These are phyloP conservation scores for Gaeumannomyces sp. DNA, from an alignment of 2,329 filamentous ascomycete species.

Conservation along the genomic window DNA sequence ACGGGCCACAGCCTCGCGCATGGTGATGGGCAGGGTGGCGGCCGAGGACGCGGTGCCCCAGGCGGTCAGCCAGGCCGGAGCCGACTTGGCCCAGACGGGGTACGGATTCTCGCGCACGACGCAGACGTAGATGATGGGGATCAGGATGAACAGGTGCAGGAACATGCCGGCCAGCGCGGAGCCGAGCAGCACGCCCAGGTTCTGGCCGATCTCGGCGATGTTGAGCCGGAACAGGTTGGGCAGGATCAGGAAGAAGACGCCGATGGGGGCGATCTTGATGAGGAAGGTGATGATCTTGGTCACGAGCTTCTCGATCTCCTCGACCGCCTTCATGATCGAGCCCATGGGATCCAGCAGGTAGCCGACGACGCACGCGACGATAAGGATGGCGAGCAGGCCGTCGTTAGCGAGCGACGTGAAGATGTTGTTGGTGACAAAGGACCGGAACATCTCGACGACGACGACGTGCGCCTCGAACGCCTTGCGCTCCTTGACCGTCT, in stretches of 20 bases:
- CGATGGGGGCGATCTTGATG: conserved; percentile 42
- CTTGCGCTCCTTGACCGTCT: conserved; percentile 28
- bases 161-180: conserved; percentile 19
- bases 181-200: conserved; percentile 44
- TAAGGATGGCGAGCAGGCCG: conserved; percentile 25
- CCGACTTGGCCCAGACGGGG: conserved; percentile 38
- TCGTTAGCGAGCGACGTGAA: conserved; percentile 36
- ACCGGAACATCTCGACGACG: conserved; percentile 42
- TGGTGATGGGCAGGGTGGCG: conserved; percentile 44
- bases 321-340: conserved; percentile 34
- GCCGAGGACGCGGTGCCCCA: conserved; percentile 49
- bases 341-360: conserved; percentile 30
- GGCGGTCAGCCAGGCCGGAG: conserved; percentile 46
- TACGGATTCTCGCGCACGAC: conserved; percentile 41
- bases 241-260: conserved; percentile 48
- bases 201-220: conserved; percentile 39
- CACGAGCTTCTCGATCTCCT: conserved; percentile 39
- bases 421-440: conserved; percentile 43
- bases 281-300: conserved; percentile 28
- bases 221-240: conserved; percentile 44
- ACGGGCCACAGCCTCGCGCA: conserved; percentile 32
- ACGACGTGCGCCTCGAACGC: conserved; percentile 32
- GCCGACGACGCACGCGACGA: conserved; percentile 24
- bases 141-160: conserved; percentile 28
- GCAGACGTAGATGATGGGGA: conserved; percentile 36